Conservation (phyloP, 805 yeast genomes). For the Spathaspora girioi region DNA sequence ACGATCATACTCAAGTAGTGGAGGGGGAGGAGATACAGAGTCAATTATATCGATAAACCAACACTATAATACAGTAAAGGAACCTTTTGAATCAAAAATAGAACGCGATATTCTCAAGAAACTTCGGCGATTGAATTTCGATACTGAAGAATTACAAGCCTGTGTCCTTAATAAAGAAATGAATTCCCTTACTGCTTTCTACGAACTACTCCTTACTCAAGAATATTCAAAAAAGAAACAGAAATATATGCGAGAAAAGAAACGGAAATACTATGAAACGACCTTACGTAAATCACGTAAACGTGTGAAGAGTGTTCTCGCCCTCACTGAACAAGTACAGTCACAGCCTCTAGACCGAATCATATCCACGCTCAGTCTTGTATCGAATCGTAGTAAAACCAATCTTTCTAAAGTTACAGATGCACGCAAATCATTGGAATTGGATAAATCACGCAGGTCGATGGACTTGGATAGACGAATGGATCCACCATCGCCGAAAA, state of each 20-base stretch:
- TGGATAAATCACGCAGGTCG: conserved; percentile 4
- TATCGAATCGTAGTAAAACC: conserved; percentile 17
- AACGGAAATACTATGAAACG: conserved; percentile 29
- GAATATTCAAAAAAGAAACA: conserved; percentile 37
- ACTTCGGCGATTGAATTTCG: conserved; percentile 59
- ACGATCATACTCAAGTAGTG: conserved; percentile 10
- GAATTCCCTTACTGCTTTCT: conserved; percentile 71
- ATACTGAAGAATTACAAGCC: conserved; percentile 53
- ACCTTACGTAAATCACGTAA: conserved; percentile 27
- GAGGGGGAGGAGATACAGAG: conserved; percentile 23
- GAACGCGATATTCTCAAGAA: conserved; percentile 62
- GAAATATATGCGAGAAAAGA: conserved; percentile 26
- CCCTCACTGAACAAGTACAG: conserved; percentile 28
- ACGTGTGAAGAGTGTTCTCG: conserved; percentile 34
- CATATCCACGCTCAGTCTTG: conserved; percentile 32
- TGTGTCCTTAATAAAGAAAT: conserved; percentile 58
- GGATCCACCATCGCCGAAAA: conserved; percentile 3
- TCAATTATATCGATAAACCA: conserved; percentile 38
- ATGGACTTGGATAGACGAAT: conserved; percentile 4
- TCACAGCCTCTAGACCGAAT: conserved; percentile 37
- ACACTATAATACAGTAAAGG: conserved; percentile 25
- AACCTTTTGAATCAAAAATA: conserved; percentile 53
- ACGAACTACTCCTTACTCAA: conserved; percentile 62
- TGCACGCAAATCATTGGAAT: conserved; percentile 3
- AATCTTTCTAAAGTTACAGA: conserved; percentile 5